Conservation (phyloP, 2,329 filamentous ascomycete species). For the Magnaporthiopsis incrustans region DNA sequence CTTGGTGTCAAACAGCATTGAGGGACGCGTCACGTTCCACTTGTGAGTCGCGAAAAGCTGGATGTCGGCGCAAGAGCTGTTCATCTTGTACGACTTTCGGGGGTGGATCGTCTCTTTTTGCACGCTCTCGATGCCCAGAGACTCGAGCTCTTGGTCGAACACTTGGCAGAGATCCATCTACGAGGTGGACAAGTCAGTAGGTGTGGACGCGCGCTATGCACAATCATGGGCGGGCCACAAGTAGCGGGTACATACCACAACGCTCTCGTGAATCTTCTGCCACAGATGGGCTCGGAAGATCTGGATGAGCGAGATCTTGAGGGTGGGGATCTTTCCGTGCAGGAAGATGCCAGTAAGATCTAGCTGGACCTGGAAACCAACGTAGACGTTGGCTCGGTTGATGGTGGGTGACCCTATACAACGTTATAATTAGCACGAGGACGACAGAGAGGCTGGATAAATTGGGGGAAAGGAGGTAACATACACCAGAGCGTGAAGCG, state of each 20-base stretch:
- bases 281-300: constrained; percentile 99
- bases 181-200: not conserved
- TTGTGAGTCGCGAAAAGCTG: constrained; percentile 95
- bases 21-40: constrained; percentile 95
- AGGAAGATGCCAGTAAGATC: constrained; percentile 98
- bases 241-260: constrained; percentile 45
- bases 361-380: constrained; percentile 82
- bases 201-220: not conserved
- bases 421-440: not conserved
- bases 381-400: constrained; percentile 93
- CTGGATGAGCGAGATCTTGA: constrained; percentile 97
- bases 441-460: not conserved
- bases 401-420: constrained; percentile 51
- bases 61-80: constrained; percentile 97
- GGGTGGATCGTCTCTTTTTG: constrained; percentile 99
- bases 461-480: not conserved
- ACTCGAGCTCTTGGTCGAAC: constrained; percentile 94
- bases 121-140: constrained; percentile 90
- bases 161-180: constrained; percentile 95
- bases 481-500: constrained; percentile 87
- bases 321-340: constrained; percentile 95
- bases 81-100: constrained; percentile 99
- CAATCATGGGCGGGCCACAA: not conserved
- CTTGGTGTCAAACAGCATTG: constrained; percentile 90
- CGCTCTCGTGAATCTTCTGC: constrained; percentile 99